These are phyloP conservation scores for Margaritispora aquatica DNA, from an alignment of 495 filamentous ascomycete genomes.

Conservation along the genomic window DNA sequence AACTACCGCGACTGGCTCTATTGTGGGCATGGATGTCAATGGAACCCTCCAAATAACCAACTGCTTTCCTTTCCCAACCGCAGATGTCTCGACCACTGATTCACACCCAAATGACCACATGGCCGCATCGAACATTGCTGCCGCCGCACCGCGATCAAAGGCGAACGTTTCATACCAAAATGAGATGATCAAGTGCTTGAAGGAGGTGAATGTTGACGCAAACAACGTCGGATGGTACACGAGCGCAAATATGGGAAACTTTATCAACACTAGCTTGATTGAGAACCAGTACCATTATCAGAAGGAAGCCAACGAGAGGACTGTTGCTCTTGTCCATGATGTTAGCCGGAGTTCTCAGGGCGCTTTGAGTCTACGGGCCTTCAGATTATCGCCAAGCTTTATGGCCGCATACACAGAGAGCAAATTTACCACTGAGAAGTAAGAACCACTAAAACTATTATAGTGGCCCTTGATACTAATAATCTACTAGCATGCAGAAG, in stretches of 20 bases:
- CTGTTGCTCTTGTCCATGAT: conserved; percentile 92
- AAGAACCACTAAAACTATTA: conserved; percentile 24
- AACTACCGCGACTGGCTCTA: conserved; percentile 78
- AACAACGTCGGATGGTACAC: conserved; percentile 99
- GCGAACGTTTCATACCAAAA: conserved; percentile 82
- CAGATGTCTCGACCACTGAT: conserved; percentile 64
- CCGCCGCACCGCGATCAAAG: conserved; percentile 87
- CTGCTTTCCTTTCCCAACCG: conserved; percentile 86
- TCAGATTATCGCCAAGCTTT: conserved; percentile 80
- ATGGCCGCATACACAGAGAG: conserved; percentile 91
- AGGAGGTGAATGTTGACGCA: conserved; percentile 97
- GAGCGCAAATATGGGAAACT: conserved; percentile 97
- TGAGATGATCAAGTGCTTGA: conserved; percentile 94
- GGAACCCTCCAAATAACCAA: conserved; percentile 87
- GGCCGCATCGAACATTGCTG: conserved; percentile 66
- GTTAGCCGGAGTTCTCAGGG: conserved; percentile 91
- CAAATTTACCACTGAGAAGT: conserved; percentile 96
- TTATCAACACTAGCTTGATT: conserved; percentile 88
- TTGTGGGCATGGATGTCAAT: conserved; percentile 88
- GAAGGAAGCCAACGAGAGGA: conserved; percentile 84
- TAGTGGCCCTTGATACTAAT: conserved; percentile 22
- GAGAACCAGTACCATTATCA: conserved; percentile 98
- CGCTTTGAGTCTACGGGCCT: conserved; percentile 81
- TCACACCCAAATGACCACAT: conserved; percentile 67
- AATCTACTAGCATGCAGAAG: conserved; percentile 66